phyloP scores from a whole-genome alignment of 352 stramenopile genomes.

The Phytophthora tubulina region DNA sequence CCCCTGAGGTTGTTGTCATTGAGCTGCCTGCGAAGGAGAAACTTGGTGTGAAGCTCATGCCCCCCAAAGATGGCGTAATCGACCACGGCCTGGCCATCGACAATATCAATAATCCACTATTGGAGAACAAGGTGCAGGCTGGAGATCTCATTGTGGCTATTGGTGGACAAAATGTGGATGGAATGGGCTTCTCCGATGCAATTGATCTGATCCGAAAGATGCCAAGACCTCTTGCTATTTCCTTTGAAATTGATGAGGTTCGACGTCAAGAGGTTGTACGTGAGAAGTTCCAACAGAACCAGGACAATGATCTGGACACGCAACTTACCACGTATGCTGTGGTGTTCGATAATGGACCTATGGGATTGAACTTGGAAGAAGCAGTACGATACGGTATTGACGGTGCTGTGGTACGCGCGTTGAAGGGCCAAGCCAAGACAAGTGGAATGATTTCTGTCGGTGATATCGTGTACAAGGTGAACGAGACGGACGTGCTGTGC shows the following conservation, averaged over 20 bases:
- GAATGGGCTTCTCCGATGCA: slow-evolving; percentile 84
- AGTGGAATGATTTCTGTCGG: slow-evolving; percentile 86
- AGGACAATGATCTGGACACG: slow-evolving; percentile 74
- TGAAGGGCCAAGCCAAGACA: slow-evolving; percentile 87
- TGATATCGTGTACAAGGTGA: slow-evolving; percentile 91
- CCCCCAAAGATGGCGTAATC: slow-evolving; percentile 84
- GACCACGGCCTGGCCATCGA: slow-evolving; percentile 85
- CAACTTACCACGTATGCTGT: slow-evolving; percentile 86
- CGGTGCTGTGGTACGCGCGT: slow-evolving; percentile 77
- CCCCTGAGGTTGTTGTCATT: slow-evolving; percentile 76
- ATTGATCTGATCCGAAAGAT: slow-evolving; percentile 90
- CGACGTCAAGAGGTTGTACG: slow-evolving; percentile 65
- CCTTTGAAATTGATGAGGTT: slow-evolving; percentile 82
- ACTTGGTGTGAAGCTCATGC: slow-evolving; percentile 88
- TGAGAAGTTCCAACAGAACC: slow-evolving; percentile 64
- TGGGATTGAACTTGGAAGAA: slow-evolving; percentile 89
- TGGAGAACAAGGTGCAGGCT: slow-evolving; percentile 85
- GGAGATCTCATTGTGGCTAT: slow-evolving; percentile 89
- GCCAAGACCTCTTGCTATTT: slow-evolving; percentile 79
- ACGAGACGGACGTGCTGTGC: slow-evolving; percentile 83
- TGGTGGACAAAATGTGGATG: slow-evolving; percentile 76
- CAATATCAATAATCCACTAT: slow-evolving; percentile 88
- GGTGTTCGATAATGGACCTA: slow-evolving; percentile 86
- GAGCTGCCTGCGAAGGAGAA: slow-evolving; percentile 88
- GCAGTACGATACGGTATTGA: slow-evolving; percentile 85